phyloP scores from a whole-genome alignment of 1,284 basidiomycete species.

The Mixia osmundae region DNA sequence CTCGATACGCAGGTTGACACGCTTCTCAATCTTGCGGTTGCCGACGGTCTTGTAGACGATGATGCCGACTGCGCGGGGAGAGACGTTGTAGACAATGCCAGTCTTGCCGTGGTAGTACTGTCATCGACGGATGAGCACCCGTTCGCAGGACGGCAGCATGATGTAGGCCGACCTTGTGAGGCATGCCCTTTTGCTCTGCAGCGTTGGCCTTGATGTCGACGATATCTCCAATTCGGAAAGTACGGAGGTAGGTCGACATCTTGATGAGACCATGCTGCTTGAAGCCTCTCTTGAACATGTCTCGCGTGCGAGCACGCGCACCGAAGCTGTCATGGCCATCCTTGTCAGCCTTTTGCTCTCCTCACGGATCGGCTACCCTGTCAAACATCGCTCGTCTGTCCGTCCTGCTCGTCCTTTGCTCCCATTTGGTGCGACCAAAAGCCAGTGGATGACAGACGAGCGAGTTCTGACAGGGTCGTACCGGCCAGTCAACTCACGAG shows the following conservation, averaged over 20 bases:
- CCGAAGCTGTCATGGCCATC: too few species aligned
- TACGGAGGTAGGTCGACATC: conserved; percentile 76
- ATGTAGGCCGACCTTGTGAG: conserved; percentile 52
- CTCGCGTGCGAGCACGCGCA: too few species aligned
- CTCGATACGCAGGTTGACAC: conserved; percentile 95
- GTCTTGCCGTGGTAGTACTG: conserved; percentile 39
- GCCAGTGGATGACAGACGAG: too few species aligned
- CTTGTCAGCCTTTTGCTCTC: too few species aligned
- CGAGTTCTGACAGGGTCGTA: too few species aligned
- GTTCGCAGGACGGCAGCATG: conserved; percentile 1
- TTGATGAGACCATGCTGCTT: conserved; percentile 44
- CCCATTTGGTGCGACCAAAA: too few species aligned
- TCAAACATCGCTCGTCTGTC: too few species aligned
- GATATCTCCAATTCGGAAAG: conserved; percentile 90
- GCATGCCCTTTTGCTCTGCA: conserved; percentile 99
- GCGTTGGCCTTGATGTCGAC: conserved; percentile 99
- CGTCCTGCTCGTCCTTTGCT: too few species aligned
- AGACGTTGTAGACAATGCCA: conserved; percentile 96
- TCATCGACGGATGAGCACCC: background rate
- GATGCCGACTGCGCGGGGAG: conserved; percentile 79
- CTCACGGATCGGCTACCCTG: too few species aligned
- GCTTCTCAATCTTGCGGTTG: conserved; percentile 98
- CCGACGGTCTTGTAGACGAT: conserved; percentile 98
- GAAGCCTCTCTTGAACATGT: conserved; percentile 98
- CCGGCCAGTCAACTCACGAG: too few species aligned